Conservation (phyloP, 2,329 filamentous ascomycete genomes). For the Penicillium olsonii region DNA sequence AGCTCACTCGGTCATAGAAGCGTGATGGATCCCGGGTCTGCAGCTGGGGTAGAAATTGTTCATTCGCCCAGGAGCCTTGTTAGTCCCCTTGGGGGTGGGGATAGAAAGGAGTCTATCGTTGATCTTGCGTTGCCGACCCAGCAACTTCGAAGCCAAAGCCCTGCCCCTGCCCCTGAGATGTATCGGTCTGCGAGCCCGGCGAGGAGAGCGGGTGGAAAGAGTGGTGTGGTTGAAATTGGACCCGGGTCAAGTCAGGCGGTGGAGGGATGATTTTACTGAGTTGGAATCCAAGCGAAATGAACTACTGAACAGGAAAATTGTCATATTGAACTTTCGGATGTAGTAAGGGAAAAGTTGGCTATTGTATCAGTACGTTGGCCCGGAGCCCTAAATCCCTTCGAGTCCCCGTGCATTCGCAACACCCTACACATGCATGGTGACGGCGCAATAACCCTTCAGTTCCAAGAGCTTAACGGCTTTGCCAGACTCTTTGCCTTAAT, state of each 20-base stretch:
- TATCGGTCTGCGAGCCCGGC: slow-evolving; percentile 1
- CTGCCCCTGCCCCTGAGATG: neutral
- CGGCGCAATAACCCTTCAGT: slow-evolving; percentile 54
- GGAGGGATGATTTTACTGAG: neutral
- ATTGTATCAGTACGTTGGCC: too few relatives aligned
- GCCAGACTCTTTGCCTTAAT: too few relatives aligned
- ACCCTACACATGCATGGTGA: slow-evolving; percentile 57
- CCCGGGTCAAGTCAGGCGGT: neutral
- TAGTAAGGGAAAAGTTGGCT: too few relatives aligned
- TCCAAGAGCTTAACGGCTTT: slow-evolving; percentile 71
- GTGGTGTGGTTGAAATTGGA: slow-evolving; percentile 4
- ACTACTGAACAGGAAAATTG: neutral
- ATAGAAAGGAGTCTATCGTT: neutral
- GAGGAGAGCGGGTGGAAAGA: neutral
- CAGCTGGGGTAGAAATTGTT: neutral
- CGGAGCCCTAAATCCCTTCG: too few relatives aligned
- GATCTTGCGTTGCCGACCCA: neutral
- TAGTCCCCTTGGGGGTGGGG: neutral
- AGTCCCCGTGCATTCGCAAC: slow-evolving; percentile 48
- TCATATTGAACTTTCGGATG: neutral
- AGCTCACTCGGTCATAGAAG: neutral
- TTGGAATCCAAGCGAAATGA: too few relatives aligned
- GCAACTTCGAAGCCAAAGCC: neutral
- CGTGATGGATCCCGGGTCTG: neutral
- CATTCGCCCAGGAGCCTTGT: neutral